Evolutionary conservation across 2,329 filamentous ascomycete species (phyloP), one percentile per base, ranked within the genome.

Genomic region (Tolypocladium pustulatum): DNA sequence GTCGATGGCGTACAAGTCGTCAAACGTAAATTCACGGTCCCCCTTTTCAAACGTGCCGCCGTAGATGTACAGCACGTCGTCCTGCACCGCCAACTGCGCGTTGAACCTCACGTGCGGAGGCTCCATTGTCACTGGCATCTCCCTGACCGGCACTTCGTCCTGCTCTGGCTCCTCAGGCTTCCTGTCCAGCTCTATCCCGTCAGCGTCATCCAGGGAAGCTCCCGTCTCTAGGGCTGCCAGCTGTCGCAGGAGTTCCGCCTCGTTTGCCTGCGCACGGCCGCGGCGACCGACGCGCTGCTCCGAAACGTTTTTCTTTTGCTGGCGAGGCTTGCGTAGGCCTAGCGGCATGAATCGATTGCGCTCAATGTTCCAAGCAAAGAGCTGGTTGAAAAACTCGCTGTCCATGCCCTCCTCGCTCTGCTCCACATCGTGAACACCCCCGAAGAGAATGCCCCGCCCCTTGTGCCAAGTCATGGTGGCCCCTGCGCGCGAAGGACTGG

Each of bases 41-140:
- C 90, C 93, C 70, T 96, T 94, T 70, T 99, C 94, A 67, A 89
- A 97, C 0, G 93, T 99, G 22, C 94, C 94, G 36, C 94, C 92
- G 68, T 95, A 97, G 57, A 97, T 90, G 74, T 93, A 99, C 1
- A 97, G 80, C 10, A 90, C 85, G 70, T 99, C 94, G 64, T 92
- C 90, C 73, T 97, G 92, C 0, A 97, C 90, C 0, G 93, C 85
- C 43, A 97, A 76, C 64, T 94, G 89, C 1, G 91, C 87, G 65
- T 97, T 97, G 76, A 99, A 99, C 56, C 94, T 82, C 22, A 86
- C 82, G 66, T 97, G 92, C 4, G 94, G 94, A 69, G 95, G 86
- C 69, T 96, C 92, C 76, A 89, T 89, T 0, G 81, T 81, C 2
- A 92, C 77, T 0, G 82, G 77, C 81, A 84, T 82, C 61, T 87